These are phyloP conservation scores for Solanum hybrid DNA, from an alignment of 305 asterid genomes.

Conservation along the genomic window DNA sequence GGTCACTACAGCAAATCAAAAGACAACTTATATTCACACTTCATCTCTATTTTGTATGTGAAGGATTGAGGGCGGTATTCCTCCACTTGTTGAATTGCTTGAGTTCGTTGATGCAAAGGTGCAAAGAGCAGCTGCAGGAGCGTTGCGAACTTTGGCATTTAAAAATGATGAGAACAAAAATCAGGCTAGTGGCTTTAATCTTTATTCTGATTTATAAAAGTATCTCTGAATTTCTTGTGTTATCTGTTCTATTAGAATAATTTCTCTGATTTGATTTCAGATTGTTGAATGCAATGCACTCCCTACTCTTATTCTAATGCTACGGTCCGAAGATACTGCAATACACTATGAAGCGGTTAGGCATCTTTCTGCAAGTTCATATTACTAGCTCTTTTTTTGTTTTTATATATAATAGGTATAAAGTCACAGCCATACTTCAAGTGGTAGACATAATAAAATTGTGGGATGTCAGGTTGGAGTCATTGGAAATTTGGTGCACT, in stretches of 20 bases:
- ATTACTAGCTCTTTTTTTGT: not conserved
- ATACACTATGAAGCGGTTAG: slow-evolving; percentile 80
- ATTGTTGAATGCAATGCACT: slow-evolving; percentile 81
- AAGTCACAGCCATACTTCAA: not conserved
- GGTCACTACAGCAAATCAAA: not conserved
- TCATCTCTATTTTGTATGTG: slow-evolving; percentile 5
- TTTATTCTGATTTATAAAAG: not conserved
- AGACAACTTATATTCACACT: slow-evolving; percentile 5
- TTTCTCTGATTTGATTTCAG: slow-evolving; percentile 25
- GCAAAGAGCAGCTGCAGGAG: slow-evolving; percentile 99
- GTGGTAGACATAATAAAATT: not conserved
- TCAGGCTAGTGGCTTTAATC: slow-evolving; percentile 35
- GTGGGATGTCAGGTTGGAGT: slow-evolving; percentile 44
- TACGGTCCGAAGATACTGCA: slow-evolving; percentile 66
- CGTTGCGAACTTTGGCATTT: slow-evolving; percentile 86
- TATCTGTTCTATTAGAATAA: not conserved
- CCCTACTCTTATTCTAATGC: slow-evolving; percentile 65
- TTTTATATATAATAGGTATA: not conserved
- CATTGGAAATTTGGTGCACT: slow-evolving; percentile 75
- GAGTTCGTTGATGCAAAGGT: slow-evolving; percentile 74
- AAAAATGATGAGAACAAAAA: slow-evolving; percentile 88
- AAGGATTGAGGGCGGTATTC: slow-evolving; percentile 93
- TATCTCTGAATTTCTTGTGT: not conserved
- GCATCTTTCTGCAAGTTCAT: slow-evolving; percentile 1
- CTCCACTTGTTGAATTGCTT: slow-evolving; percentile 93